Percentiles rank a stretch among this genome's conserved stretches.
phyloP scores from a whole-genome alignment of 768 basidiomycete species.

The Hydnomerulius pinastri region DNA sequence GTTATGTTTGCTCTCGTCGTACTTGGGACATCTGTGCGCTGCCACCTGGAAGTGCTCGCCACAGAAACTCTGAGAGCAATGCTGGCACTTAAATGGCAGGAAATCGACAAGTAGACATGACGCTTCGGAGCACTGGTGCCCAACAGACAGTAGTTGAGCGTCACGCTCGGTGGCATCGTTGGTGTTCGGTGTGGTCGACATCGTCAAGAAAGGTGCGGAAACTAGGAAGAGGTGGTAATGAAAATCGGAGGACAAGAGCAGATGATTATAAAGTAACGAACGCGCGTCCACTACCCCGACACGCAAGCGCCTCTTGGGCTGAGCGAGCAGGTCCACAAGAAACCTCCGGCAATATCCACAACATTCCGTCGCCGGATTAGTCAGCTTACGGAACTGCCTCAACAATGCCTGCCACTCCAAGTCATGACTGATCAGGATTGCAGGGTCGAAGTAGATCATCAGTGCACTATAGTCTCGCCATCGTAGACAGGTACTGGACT shows the following conservation, averaged over 20 bases:
- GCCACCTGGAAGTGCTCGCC: slow-evolving; percentile 76
- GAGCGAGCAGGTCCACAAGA: not conserved
- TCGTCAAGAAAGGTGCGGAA: slow-evolving; percentile 13
- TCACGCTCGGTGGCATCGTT: slow-evolving; percentile 46
- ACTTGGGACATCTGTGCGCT: slow-evolving; percentile 67
- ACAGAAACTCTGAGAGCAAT: slow-evolving; percentile 72
- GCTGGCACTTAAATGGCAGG: slow-evolving; percentile 84
- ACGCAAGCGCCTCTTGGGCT: slow-evolving; percentile 16
- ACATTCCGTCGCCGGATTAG: not conserved
- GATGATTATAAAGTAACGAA: slow-evolving; percentile 22
- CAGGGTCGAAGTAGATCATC: no score
- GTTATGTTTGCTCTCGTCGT: slow-evolving; percentile 70
- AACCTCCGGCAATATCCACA: not conserved
- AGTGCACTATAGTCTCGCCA: no score
- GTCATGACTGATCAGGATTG: no score
- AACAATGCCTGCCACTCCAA: no score
- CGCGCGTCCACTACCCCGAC: slow-evolving; percentile 27
- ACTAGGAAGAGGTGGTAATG: slow-evolving; percentile 1
- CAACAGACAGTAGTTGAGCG: slow-evolving; percentile 62
- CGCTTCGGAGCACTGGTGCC: slow-evolving; percentile 68
- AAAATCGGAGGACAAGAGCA: slow-evolving; percentile 1
- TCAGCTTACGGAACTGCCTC: not conserved
- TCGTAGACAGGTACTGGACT: no score
- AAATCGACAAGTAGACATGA: slow-evolving; percentile 79
- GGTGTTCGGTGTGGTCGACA: slow-evolving; percentile 23